A percentile compares a stretch with the other conserved stretches of the same genome.
These are phyloP conservation scores for Immersiella caudata DNA, from an alignment of 495 filamentous ascomycete genomes.

Conservation along the genomic window DNA sequence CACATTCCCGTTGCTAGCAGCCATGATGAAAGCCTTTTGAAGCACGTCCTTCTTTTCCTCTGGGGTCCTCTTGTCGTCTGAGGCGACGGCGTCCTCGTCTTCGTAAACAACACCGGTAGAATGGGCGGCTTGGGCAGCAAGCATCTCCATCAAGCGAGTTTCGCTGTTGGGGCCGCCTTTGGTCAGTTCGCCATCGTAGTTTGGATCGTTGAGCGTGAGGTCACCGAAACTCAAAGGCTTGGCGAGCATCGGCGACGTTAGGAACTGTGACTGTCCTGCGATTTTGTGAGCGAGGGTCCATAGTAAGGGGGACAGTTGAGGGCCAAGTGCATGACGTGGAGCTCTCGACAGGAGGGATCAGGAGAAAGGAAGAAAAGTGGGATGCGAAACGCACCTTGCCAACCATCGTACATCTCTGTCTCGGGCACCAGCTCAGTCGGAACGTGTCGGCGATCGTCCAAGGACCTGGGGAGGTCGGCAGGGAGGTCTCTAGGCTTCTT, in stretches of 20 bases:
- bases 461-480: slow-evolving; percentile 82
- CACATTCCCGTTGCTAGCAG: slow-evolving; percentile 93
- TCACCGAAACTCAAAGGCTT: slow-evolving; percentile 80
- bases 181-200: slow-evolving; percentile 64
- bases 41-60: slow-evolving; percentile 77
- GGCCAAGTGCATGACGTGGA: slow-evolving; percentile 23
- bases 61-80: slow-evolving; percentile 71
- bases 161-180: slow-evolving; percentile 77
- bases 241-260: slow-evolving; percentile 80
- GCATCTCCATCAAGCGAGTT: slow-evolving; percentile 88
- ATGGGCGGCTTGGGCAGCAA: slow-evolving; percentile 88
- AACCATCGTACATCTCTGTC: slow-evolving; percentile 98
- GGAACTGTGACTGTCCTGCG: slow-evolving; percentile 89
- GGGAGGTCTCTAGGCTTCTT: slow-evolving; percentile 63
- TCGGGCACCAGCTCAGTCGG: slow-evolving; percentile 63
- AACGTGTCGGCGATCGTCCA: slow-evolving; percentile 79
- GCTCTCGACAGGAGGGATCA: not conserved
- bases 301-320: slow-evolving; percentile 21
- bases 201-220: slow-evolving; percentile 75
- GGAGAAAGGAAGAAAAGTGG: not conserved
- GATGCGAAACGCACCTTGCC: slow-evolving; percentile 73
- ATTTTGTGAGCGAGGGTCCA: slow-evolving; percentile 20
- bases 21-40: slow-evolving; percentile 90
- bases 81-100: slow-evolving; percentile 77
- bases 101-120: slow-evolving; percentile 69